A percentile compares a stretch with the other conserved stretches of the same genome.
phyloP scores from a whole-genome alignment of 768 basidiomycete species.

The Coprinellus micaceus region DNA sequence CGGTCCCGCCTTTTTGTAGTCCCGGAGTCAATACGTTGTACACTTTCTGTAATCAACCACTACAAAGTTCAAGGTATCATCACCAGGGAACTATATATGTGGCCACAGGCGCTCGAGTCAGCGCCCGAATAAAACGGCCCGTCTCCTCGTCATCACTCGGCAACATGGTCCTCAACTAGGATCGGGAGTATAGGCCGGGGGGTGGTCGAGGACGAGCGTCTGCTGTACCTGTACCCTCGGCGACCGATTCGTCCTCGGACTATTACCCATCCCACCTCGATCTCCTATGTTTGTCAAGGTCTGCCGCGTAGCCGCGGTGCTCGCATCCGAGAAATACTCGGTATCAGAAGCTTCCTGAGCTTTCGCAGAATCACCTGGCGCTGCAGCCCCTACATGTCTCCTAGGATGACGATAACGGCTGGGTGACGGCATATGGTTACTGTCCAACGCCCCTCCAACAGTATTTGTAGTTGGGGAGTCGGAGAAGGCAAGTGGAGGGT shows the following conservation, averaged over 20 bases:
- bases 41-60: neutral
- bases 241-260: neutral
- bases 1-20: neutral
- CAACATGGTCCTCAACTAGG: neutral
- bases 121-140: too few relatives aligned
- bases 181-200: neutral
- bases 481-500: neutral
- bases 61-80: too few relatives aligned
- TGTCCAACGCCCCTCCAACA: neutral
- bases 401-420: neutral
- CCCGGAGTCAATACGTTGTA: neutral
- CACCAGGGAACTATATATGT: too few relatives aligned
- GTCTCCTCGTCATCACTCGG: too few relatives aligned
- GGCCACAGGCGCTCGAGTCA: neutral
- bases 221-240: neutral
- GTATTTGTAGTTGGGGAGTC: neutral
- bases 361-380: neutral
- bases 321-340: slow-evolving; percentile 4
- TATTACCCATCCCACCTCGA: neutral
- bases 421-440: neutral
- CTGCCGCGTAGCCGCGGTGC: neutral
- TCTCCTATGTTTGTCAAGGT: neutral
- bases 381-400: neutral
- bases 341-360: neutral
- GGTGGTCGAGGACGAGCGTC: neutral